Percentiles rank a stretch among this genome's conserved stretches.
These are phyloP conservation scores for Colletotrichum siamense DNA, from an alignment of 2,329 filamentous ascomycete species.

Conservation along the genomic window DNA sequence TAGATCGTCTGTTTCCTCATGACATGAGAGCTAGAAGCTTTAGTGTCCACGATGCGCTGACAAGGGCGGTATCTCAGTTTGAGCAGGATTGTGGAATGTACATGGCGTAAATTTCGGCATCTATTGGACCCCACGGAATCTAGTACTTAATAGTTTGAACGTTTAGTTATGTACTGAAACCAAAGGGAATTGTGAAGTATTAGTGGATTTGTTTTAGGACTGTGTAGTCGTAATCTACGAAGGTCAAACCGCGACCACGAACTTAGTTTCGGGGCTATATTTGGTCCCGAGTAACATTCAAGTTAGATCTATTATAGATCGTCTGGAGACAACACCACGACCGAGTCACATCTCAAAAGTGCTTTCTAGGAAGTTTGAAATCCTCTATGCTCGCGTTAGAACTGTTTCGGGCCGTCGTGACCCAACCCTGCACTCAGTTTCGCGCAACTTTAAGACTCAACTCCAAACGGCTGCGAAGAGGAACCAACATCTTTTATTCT, in stretches of 20 bases:
- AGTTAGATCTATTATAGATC: accelerated
- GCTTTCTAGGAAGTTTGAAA: too few species aligned
- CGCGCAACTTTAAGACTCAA: too few species aligned
- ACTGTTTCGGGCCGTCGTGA: too few species aligned
- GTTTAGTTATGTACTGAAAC: background rate
- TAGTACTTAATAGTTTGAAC: background rate
- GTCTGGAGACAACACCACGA: too few species aligned
- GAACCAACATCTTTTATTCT: too few species aligned
- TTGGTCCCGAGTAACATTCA: too few species aligned
- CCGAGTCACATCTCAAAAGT: too few species aligned
- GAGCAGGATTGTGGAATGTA: background rate
- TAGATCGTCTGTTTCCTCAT: background rate
- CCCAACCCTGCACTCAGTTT: too few species aligned
- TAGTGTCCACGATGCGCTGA: background rate
- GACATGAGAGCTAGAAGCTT: background rate
- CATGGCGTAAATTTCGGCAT: background rate
- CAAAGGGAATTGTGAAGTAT: background rate
- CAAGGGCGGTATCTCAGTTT: background rate
- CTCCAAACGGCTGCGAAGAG: too few species aligned
- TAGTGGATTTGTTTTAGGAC: background rate
- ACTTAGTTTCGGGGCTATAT: background rate
- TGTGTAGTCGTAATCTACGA: background rate
- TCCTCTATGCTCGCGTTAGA: too few species aligned
- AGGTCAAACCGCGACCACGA: background rate
- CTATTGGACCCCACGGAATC: accelerated